Evolutionary conservation across 202 grass and related monocot genomes (phyloP), one percentile per base, ranked within the genome.

Genomic region (Zoysia matrella): DNA sequence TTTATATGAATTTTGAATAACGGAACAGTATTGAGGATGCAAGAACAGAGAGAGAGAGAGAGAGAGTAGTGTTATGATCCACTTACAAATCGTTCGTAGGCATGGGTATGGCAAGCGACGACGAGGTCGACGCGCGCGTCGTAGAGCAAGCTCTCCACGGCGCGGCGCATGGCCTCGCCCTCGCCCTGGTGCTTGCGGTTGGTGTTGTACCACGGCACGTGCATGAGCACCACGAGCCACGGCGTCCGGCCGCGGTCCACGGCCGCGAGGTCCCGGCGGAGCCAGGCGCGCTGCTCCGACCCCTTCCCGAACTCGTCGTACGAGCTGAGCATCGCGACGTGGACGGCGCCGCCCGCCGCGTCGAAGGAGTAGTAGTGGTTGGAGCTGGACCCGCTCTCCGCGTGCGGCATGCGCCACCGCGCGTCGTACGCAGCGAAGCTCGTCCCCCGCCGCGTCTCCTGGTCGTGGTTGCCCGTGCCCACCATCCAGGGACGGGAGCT

Each of bases 361-460:
- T 89, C 87, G 69, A 89, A 94, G 54, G 89, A 94, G 81, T 94
- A 94, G 77, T 89, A 87, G 39, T 86, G 86, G 70, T 94, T 91
- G 5, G 87, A 88, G 0, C 2, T 0, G 5, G 86, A 89, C 50
- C 64, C 71, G 14, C 76, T 82, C 48, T 40, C 72, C 14, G 86
- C 91, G 63, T 61, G 74, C n/a, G 93, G 90, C 90, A 95, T 92
- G 14, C 76, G 85, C 93, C 88, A 95, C 83, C 93, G 83, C 12
- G 79, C 79, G 73, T 90, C 92, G 76, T 92, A 95, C 2, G 93
- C 88, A 41, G 6, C 41, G 57, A 95, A 95, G 53, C 52, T 14
- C 7, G 86, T 4, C 1, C 74, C 1, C 10, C 82, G 79, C 9
- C 88, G 66, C 0, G 74, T 8, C 80, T 95, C 90, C 0, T 60